Evolutionary conservation across 2,329 filamentous ascomycete genomes (phyloP).

Genomic region (Celoporthe dispersa): DNA sequence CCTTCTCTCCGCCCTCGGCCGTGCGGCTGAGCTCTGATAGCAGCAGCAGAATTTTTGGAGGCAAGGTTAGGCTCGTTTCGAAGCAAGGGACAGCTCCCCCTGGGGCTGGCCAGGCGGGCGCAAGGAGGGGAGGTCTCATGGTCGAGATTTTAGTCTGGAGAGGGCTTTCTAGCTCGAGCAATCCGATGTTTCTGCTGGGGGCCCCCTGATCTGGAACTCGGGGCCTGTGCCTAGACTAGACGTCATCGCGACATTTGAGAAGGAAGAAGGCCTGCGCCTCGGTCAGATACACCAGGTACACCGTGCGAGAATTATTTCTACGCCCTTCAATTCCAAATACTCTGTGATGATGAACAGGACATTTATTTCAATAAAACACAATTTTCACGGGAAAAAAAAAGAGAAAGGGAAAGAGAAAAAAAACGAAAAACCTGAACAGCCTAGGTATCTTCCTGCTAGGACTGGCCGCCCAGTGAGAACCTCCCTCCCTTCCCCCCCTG

Average conservation of each 20-base stretch:
- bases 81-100: neutral
- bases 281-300: neutral
- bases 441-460: neutral
- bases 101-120: neutral
- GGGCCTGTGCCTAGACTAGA: neutral
- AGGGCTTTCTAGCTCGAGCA: neutral
- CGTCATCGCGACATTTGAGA: neutral
- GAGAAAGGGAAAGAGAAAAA: too few species aligned
- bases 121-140: neutral
- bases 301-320: neutral
- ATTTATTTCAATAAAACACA: neutral
- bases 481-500: neutral
- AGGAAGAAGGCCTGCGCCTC: neutral
- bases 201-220: neutral
- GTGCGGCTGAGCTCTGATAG: neutral
- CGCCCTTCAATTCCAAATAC: neutral
- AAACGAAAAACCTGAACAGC: neutral
- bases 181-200: slow-evolving; percentile 1
- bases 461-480: neutral
- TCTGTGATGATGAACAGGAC: neutral
- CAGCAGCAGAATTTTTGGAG: neutral
- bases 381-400: neutral
- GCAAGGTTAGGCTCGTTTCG: neutral
- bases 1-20: neutral
- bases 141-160: neutral